Base-by-base conservation (phyloP, 2,329 filamentous ascomycete genomes). In the Didymella glomerata region DNA sequence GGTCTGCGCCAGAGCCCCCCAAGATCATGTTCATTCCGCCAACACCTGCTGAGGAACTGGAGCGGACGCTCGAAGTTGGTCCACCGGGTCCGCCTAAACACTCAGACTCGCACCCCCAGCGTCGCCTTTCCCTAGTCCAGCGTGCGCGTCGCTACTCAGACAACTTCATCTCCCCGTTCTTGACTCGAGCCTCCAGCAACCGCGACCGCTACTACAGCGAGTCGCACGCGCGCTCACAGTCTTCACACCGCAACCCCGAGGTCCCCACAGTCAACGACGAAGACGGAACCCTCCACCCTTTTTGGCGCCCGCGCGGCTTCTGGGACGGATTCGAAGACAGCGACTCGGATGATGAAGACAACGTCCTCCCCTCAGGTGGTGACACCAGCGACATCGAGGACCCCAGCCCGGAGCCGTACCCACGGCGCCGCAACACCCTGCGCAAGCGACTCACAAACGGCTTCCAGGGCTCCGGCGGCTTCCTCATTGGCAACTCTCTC, bases 221-320 rank as follows among this genome's bases (percentile, higher is more conserved):
- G 9, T 64, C 68, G n/a, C 61, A 70, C 34, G 50, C 60, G 11
- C 59, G 61, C 14, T 52, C 57, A 11, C 44, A 55, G 11, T 57
- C 53, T 9, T 65, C 55, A 30, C 62, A 65, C 24, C 62, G 60
- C 7, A 69, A 65, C 25, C 66, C 65, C 11, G 66, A 65, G 0
- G 64, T 74, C 0, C 74, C 73, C 1, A 72, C 63, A 6, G 72
- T 76, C 13, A 71, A 66, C 20, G 71, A 75, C 18, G 67, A 73
- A 46, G 80, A 85, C 53, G 79, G 78, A 42, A 80, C 80, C 40
- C 72, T 87, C 6, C 83, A 87, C 63, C 85, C 86, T 1, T 86
- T 88, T 69, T 89, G 87, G 87, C 81, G 83, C 22, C 86, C 86
- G 1, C 82, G 83, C 36, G 82, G 82, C n/a, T 88, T 88, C 73